Evolutionary conservation across 2,329 filamentous ascomycete species (phyloP).

Genomic region (Ceratocystis variospora): DNA sequence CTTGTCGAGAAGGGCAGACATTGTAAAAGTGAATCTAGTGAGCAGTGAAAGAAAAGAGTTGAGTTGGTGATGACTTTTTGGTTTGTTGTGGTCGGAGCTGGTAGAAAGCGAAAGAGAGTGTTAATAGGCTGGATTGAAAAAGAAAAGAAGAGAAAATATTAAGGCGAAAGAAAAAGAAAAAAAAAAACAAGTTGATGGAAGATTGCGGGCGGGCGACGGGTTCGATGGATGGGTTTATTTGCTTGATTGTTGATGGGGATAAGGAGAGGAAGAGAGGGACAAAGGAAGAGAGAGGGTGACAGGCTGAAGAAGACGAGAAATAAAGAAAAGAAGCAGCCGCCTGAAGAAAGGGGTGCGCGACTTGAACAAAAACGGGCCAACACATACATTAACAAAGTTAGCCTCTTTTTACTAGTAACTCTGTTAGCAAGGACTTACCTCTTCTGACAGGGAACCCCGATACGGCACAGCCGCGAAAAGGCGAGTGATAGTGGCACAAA

Average conservation of each 20-base stretch:
- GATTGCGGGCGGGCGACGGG: slow-evolving; percentile 13
- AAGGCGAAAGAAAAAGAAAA: neutral
- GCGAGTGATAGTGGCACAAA: slow-evolving; percentile 3
- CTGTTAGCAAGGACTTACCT: neutral
- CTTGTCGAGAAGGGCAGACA: slow-evolving; percentile 93
- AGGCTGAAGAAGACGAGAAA: neutral
- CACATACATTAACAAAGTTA: neutral
- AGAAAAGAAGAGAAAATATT: slow-evolving; percentile 11
- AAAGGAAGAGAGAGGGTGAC: slow-evolving; percentile 6
- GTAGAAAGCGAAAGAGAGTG: slow-evolving; percentile 1
- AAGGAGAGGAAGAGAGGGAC: slow-evolving; percentile 14
- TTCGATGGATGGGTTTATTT: slow-evolving; percentile 11
- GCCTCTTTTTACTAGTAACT: neutral
- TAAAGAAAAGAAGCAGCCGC: neutral
- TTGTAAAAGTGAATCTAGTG: slow-evolving; percentile 32
- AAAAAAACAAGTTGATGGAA: neutral
- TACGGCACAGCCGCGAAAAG: slow-evolving; percentile 7
- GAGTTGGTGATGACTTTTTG: neutral
- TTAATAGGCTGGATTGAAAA: slow-evolving; percentile 14
- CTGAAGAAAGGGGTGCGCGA: slow-evolving; percentile 1
- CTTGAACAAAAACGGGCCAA: slow-evolving; percentile 7
- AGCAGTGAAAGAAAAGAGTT: slow-evolving; percentile 15
- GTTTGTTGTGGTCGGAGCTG: neutral
- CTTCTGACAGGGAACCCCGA: neutral
- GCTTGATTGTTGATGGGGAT: slow-evolving; percentile 12